Evolutionary conservation across 331 rosid genomes (phyloP), one percentile per base, ranked within the genome.

Genomic region (Phaseolus coccineus): DNA sequence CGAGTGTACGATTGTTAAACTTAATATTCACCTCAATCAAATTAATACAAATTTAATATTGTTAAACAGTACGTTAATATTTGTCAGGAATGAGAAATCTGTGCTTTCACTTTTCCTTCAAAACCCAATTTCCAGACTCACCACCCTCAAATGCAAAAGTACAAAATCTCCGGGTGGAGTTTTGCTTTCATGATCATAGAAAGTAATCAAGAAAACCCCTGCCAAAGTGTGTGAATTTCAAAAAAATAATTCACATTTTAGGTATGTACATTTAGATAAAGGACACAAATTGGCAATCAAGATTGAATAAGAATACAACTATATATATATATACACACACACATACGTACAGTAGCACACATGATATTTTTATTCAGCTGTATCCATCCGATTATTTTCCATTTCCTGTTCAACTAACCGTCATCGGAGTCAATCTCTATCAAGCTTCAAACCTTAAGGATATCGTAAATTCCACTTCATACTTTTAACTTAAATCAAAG

Each of bases 401-500:
- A 4, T 61, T 61, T 62, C 68, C 44, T 0, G 16, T 15, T 31
- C 68, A 44, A 62, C 68, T 10, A 62, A 62, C 31, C 25, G 44
- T 31, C 68, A 59, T 59, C 40, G 19, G 42, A 59, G 67, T 59
- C 4, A 6, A 31, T 6, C 42, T 31, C 44, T 6, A 62, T 46
- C 25, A 19, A 35, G 46, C 68, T 62, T 61, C 68, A 62, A 62
- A 61, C 24, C 40, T 33, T 30, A 42, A 63, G 27, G 22, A 74
- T 62, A 28, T 56, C 40, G 55, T 48, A 39, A 66, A 57, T 46
- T 52, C 40, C 73, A 63, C 13, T 70, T 65, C 52, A 53, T 53
- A 71, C 79, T 14, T 81, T 77, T 78, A 94, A 84, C 98, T 92
- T 90, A 94, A 88, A 87, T 94, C 97, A 78, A 95, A 95, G 72